Evolutionary conservation across 2,329 filamentous ascomycete genomes (phyloP).

Genomic region (Diplodia scrobiculata): DNA sequence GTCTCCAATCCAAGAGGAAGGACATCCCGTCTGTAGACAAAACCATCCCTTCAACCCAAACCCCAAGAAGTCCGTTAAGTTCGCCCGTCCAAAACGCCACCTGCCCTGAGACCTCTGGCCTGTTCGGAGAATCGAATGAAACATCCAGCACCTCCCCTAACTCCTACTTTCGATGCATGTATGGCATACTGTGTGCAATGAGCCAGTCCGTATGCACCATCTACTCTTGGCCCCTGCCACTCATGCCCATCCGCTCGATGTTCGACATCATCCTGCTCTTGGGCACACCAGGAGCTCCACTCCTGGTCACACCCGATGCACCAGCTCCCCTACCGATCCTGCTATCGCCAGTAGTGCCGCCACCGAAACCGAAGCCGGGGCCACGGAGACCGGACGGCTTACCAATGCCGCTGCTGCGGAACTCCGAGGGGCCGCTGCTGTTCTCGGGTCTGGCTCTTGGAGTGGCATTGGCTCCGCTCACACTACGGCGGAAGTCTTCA

Average conservation of each 20-base stretch:
- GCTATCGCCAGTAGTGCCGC: slow-evolving; percentile 19
- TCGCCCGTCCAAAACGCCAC: background rate
- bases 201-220: background rate
- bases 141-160: background rate
- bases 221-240: slow-evolving; percentile 6
- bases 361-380: slow-evolving; percentile 52
- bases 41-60: background rate
- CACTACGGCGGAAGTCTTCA: slow-evolving; percentile 57
- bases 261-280: slow-evolving; percentile 79
- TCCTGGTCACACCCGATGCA: slow-evolving; percentile 27
- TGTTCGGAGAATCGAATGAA: background rate
- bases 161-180: background rate
- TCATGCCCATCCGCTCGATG: slow-evolving; percentile 80
- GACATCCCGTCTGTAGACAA: slow-evolving; percentile 7
- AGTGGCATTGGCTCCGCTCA: slow-evolving; percentile 38
- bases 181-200: background rate
- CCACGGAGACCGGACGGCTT: slow-evolving; percentile 63
- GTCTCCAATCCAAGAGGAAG: background rate
- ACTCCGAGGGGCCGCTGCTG: background rate
- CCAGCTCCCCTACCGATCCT: slow-evolving; percentile 36
- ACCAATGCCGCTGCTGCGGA: slow-evolving; percentile 35
- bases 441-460: slow-evolving; percentile 26
- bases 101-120: background rate
- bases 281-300: slow-evolving; percentile 33
- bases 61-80: background rate